phyloP scores from a whole-genome alignment of 306 rosid species.

The Pyrus bretschneideri region DNA sequence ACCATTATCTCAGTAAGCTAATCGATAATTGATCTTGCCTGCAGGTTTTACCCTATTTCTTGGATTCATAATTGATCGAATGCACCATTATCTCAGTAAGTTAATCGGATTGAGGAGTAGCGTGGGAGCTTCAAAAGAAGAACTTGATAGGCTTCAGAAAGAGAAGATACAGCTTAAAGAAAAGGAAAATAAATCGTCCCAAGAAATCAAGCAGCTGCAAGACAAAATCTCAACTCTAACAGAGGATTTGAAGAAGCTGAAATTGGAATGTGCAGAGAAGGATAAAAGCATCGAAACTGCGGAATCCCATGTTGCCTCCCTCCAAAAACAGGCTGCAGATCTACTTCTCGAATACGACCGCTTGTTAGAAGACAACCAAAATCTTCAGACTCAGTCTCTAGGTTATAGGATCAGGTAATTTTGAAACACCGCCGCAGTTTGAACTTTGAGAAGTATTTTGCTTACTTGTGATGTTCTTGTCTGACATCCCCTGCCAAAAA shows the following conservation, averaged over 20 bases:
- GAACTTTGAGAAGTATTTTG: constrained; percentile 16
- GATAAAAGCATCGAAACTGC: constrained; percentile 61
- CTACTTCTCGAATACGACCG: constrained; percentile 73
- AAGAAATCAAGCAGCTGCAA: constrained; percentile 48
- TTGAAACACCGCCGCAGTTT: constrained; percentile 8
- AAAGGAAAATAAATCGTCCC: constrained; percentile 52
- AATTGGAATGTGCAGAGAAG: constrained; percentile 54
- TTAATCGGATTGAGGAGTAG: constrained; percentile 43
- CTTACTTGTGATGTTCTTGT: constrained; percentile 8
- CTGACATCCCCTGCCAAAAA: constrained; percentile 4
- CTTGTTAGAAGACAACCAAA: constrained; percentile 79
- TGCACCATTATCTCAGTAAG: constrained; percentile 65
- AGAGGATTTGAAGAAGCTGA: constrained; percentile 55
- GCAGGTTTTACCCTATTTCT: constrained; percentile 78
- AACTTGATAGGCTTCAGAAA: constrained; percentile 48
- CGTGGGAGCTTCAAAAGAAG: constrained; percentile 51
- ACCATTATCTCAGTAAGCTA: no score
- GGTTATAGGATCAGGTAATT: constrained; percentile 28
- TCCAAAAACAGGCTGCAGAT: constrained; percentile 77
- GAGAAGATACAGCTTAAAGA: constrained; percentile 42
- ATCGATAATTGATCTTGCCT: neutral
- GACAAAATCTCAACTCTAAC: constrained; percentile 33
- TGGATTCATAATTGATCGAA: constrained; percentile 62
- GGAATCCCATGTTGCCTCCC: constrained; percentile 63
- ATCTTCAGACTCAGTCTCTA: constrained; percentile 54